Evolutionary conservation across 1,284 basidiomycete genomes (phyloP), one percentile per base, ranked within the genome.

Genomic region (Heterobasidion annosum): DNA sequence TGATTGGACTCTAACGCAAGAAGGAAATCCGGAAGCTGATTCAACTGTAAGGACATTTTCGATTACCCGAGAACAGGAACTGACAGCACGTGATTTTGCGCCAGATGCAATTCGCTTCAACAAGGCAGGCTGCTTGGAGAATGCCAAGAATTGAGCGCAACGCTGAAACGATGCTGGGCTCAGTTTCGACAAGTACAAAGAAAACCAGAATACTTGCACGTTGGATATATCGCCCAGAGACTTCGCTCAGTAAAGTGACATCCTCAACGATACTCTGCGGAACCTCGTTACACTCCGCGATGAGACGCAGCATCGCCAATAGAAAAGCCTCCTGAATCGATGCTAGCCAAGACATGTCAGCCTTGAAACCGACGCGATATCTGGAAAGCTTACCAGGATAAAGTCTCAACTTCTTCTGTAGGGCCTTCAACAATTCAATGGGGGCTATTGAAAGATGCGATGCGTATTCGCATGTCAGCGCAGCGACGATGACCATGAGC

Each of bases 1-100:
- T 47, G 54, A 54, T 62, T 64, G 52, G 63, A 64, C 57, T 80
- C 73, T 42, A 89, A 65, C 1, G 82, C 74, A 33, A 68, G 59
- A 35, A 84, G 65, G 56, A 90, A 85, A 61, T 85, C 85, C 5
- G 87, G 88, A 43, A 90, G 73, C 88, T 90, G 59, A 25, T 25
- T 25, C 25, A 25, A 25, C 25, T 25, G 25, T 25, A 25, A 25
- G 3, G 25, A 25, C 25, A 25, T 4, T 4, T 25, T 4, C 25
- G 3, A 4, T 25, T 4, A 4, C 25, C 3, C 3, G 25, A 25
- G 25, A 25, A 25, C 25, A 25, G 4, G 25, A 25, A 65, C 77
- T 59, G 62, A 83, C 83, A 45, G 82, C 76, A 51, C 77, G 70
- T 4, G 81, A 79, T 37, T 65, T 62, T 34, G 78, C 73, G 18